Conservation (phyloP, 2,329 filamentous ascomycete species). For the Cyphellophora europaea region DNA sequence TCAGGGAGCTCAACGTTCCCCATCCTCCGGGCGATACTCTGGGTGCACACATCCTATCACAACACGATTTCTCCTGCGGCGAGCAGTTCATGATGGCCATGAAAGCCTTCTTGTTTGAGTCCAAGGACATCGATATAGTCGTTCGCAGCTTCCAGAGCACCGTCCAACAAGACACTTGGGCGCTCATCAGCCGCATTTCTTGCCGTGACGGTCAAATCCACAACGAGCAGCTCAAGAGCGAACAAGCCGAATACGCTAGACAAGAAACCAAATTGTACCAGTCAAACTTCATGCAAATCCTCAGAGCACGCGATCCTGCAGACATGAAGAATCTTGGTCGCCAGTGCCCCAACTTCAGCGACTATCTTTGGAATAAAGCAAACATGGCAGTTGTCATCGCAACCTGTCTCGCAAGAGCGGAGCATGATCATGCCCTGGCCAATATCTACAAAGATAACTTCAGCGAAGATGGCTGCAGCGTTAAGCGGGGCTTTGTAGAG, state of each 20-base stretch:
- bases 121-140: not conserved
- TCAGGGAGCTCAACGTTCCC: slow-evolving; percentile 1
- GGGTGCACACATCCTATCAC: slow-evolving; percentile 1
- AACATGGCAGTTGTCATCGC: slow-evolving; percentile 4
- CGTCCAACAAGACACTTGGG: not conserved
- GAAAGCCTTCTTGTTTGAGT: slow-evolving; percentile 11
- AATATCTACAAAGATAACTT: slow-evolving; percentile 1
- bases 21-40: slow-evolving; percentile 4
- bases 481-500: slow-evolving; percentile 6
- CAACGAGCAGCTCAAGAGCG: not conserved
- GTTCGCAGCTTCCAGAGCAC: not conserved
- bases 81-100: slow-evolving; percentile 13
- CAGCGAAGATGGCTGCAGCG: not conserved
- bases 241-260: not conserved
- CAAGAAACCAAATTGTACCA: too few relatives aligned
- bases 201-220: too few relatives aligned
- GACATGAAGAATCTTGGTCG: slow-evolving; percentile 7
- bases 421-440: slow-evolving; percentile 4
- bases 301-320: slow-evolving; percentile 2
- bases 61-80: slow-evolving; percentile 9
- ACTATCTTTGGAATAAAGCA: slow-evolving; percentile 4
- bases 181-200: not conserved
- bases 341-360: slow-evolving; percentile 3
- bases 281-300: slow-evolving; percentile 2
- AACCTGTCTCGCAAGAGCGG: slow-evolving; percentile 8